These are phyloP conservation scores for Coemansia sp. DNA, from an alignment of 192 early-diverging fungal genomes.

Conservation along the genomic window DNA sequence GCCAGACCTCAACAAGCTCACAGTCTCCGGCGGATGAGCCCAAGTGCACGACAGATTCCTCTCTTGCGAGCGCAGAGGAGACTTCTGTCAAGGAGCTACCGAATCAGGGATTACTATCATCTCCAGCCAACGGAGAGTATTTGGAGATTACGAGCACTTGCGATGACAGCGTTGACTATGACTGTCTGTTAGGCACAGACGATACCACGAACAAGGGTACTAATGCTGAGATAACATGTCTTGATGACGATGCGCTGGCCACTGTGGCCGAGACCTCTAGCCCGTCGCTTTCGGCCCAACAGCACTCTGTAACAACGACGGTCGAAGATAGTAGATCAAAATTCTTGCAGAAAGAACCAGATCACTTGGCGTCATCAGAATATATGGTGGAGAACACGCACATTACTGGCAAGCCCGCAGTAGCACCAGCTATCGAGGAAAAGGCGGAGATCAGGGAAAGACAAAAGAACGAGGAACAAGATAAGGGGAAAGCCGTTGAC, in stretches of 20 bases:
- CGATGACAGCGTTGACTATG: slow-evolving; percentile 22
- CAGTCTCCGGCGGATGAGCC: neutral
- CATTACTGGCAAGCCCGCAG: neutral
- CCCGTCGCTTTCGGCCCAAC: neutral
- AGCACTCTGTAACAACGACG: neutral
- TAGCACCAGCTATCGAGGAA: neutral
- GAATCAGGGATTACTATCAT: neutral
- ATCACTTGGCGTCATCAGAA: neutral
- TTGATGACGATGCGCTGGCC: neutral
- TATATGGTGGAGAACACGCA: neutral
- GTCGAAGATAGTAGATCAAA: neutral
- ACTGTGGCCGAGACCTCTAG: neutral
- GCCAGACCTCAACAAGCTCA: neutral
- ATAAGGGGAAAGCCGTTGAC: slow-evolving; percentile 40
- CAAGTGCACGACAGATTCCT: neutral
- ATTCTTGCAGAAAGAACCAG: neutral
- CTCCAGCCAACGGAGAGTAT: neutral
- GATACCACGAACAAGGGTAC: slow-evolving; percentile 8
- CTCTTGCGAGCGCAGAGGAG: neutral
- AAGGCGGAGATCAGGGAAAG: slow-evolving; percentile 4
- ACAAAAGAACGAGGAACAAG: slow-evolving; percentile 7
- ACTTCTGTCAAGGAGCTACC: neutral
- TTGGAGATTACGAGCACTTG: neutral
- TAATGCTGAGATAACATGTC: neutral
- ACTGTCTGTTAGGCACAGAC: slow-evolving; percentile 34